Conservation (phyloP, 164 flowering plant species). For the Nelumbo lutea region DNA sequence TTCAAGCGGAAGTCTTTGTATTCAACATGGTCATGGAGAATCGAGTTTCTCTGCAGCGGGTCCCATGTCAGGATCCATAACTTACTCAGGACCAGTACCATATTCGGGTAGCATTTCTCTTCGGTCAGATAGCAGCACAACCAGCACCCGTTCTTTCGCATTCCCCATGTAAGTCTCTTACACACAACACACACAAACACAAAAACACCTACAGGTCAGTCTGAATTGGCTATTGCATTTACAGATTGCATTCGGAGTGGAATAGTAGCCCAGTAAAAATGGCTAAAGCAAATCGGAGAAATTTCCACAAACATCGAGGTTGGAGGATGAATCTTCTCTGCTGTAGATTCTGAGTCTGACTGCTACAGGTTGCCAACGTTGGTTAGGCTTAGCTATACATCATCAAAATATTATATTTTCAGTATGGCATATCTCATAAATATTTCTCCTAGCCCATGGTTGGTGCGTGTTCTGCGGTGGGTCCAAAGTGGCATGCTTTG, state of each 20-base stretch:
- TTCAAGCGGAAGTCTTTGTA: constrained; percentile 25
- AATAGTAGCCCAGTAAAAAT: constrained; percentile 91
- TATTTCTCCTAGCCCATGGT: background rate
- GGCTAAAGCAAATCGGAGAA: constrained; percentile 67
- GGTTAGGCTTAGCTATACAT: background rate
- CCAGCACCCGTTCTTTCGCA: constrained; percentile 76
- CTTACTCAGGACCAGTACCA: constrained; percentile 50
- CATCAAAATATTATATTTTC: constrained; percentile 8
- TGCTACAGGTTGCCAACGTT: constrained; percentile 1
- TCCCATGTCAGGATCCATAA: constrained; percentile 40
- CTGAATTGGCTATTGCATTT: background rate
- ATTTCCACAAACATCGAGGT: constrained; percentile 38
- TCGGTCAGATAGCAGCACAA: constrained; percentile 70
- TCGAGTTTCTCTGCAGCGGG: constrained; percentile 42
- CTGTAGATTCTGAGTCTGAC: constrained; percentile 69
- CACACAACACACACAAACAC: no score
- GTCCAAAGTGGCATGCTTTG: constrained; percentile 8
- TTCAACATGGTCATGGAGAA: constrained; percentile 41
- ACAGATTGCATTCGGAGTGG: constrained; percentile 67
- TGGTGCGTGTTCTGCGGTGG: constrained; percentile 23
- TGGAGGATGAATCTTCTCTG: constrained; percentile 71
- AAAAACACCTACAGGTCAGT: no score
- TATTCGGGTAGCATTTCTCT: constrained; percentile 63
- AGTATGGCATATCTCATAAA: background rate
- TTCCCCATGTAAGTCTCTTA: constrained; percentile 48